Evolutionary conservation across 2,329 filamentous ascomycete species (phyloP).

Genomic region (Beauveria scarabaeidicola): DNA sequence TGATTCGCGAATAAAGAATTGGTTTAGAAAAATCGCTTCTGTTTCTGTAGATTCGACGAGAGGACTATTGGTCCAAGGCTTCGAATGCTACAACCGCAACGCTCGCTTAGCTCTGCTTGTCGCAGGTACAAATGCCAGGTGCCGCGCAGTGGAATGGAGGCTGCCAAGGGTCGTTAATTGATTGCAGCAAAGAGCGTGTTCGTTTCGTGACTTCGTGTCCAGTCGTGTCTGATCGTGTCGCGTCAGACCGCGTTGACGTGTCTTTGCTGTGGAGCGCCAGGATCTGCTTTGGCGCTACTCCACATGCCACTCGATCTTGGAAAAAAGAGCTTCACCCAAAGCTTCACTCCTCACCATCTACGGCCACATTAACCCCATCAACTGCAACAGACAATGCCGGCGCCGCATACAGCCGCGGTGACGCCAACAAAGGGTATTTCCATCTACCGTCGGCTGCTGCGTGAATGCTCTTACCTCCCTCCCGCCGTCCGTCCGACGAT

Average conservation of each 20-base stretch:
- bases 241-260: slow-evolving; percentile 1
- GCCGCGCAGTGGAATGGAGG: slow-evolving; percentile 4
- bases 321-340: neutral
- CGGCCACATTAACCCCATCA: neutral
- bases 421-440: neutral
- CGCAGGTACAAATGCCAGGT: neutral
- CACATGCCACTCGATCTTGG: neutral
- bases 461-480: slow-evolving; percentile 53
- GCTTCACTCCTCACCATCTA: neutral
- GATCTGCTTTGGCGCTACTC: neutral
- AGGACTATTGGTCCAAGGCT: neutral
- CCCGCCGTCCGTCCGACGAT: slow-evolving; percentile 38
- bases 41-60: too few relatives aligned
- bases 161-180: slow-evolving; percentile 15
- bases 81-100: neutral
- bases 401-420: neutral
- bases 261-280: neutral
- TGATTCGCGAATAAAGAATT: neutral
- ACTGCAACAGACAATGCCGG: neutral
- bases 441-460: slow-evolving; percentile 51
- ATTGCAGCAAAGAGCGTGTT: slow-evolving; percentile 28
- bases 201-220: slow-evolving; percentile 35
- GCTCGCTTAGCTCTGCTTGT: neutral
- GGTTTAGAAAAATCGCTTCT: neutral
- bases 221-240: slow-evolving; percentile 19